A percentile compares a stretch with the other conserved stretches of the same genome.
Conservation (phyloP, 1,284 basidiomycete genomes). For the Macrocystidia cucumis region DNA sequence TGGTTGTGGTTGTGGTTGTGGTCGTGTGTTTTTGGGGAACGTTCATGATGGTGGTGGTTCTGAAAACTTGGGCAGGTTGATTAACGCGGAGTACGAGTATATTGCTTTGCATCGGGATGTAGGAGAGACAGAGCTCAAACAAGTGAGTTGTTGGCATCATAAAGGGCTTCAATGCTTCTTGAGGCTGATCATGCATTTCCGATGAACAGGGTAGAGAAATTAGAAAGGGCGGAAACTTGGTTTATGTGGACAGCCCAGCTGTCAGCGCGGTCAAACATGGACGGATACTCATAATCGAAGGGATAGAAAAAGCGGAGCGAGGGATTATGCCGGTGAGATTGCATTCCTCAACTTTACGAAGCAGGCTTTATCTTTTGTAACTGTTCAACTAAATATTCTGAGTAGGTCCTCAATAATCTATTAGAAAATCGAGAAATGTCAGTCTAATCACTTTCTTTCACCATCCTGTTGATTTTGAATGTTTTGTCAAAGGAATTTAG, state of each 20-base stretch:
- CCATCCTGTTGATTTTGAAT: not conserved
- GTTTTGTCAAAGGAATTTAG: slow-evolving; percentile 41
- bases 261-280: slow-evolving; percentile 61
- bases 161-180: not conserved
- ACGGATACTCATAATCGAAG: slow-evolving; percentile 57
- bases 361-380: slow-evolving; percentile 1
- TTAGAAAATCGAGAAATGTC: slow-evolving; percentile 64
- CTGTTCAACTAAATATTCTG: slow-evolving; percentile 3
- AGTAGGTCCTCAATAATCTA: slow-evolving; percentile 54
- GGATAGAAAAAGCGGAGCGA: slow-evolving; percentile 62
- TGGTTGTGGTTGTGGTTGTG: not conserved
- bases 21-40: no score
- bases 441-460: slow-evolving; percentile 8
- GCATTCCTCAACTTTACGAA: slow-evolving; percentile 7
- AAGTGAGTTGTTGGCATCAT: slow-evolving; percentile 22
- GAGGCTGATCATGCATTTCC: not conserved
- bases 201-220: slow-evolving; percentile 48
- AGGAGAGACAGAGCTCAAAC: slow-evolving; percentile 64
- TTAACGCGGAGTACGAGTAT: slow-evolving; percentile 62
- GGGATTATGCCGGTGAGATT: slow-evolving; percentile 50
- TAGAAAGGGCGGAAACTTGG: slow-evolving; percentile 45
- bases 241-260: slow-evolving; percentile 58
- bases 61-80: slow-evolving; percentile 31
- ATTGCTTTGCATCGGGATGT: slow-evolving; percentile 59
- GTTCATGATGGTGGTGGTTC: no score